Percentiles rank a stretch among this genome's conserved stretches.
Evolutionary conservation across 1,284 basidiomycete species (phyloP).

Genomic region (Ceratobasidium sp.): DNA sequence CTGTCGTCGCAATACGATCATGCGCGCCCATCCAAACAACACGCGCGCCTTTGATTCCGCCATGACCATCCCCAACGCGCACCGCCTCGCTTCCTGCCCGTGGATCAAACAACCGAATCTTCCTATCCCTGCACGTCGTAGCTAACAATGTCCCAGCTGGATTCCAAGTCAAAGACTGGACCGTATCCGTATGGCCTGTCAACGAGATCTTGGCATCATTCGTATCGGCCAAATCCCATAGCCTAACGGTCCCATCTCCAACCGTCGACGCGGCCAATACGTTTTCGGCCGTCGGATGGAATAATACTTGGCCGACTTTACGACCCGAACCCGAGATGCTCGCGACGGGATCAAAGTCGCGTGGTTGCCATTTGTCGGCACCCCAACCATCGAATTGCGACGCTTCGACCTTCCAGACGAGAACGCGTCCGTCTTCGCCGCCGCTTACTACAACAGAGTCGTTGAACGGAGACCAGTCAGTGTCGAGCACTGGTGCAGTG

Average conservation of each 20-base stretch:
- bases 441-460: constrained; percentile 90
- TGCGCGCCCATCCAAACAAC: constrained; percentile 92
- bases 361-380: constrained; percentile 82
- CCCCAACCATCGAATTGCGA: constrained; percentile 87
- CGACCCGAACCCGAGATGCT: constrained; percentile 80
- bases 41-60: constrained; percentile 93
- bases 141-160: constrained; percentile 80
- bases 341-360: constrained; percentile 86
- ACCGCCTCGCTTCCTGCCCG: constrained; percentile 84
- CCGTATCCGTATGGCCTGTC: constrained; percentile 85
- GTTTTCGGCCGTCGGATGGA: constrained; percentile 92
- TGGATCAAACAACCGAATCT: constrained; percentile 93
- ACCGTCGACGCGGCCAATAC: constrained; percentile 85
- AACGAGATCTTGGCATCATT: constrained; percentile 75
- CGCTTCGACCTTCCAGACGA: constrained; percentile 88
- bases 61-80: constrained; percentile 86
- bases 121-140: constrained; percentile 91
- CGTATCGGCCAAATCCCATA: constrained; percentile 87
- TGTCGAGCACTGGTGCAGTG: constrained; percentile 87
- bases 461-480: constrained; percentile 96
- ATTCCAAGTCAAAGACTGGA: constrained; percentile 91
- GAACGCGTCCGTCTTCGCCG: constrained; percentile 93
- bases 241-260: constrained; percentile 88
- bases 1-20: constrained; percentile 91
- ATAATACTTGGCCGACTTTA: constrained; percentile 94